Evolutionary conservation across 345 rosid genomes (phyloP), one percentile per base, ranked within the genome.

Genomic region (Raphanus raphanistrum): DNA sequence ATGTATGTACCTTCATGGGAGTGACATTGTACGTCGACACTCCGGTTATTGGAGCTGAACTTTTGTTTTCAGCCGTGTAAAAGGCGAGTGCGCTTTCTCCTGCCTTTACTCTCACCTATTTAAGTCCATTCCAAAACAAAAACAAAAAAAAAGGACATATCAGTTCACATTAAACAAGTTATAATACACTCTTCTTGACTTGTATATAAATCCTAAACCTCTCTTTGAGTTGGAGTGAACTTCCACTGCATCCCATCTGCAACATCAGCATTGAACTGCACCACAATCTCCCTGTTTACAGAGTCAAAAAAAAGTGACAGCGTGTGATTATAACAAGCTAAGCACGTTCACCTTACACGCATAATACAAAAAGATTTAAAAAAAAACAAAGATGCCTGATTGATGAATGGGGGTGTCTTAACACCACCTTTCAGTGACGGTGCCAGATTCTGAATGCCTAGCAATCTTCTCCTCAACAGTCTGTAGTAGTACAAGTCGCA

Each of bases 191-290:
- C 68, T 77, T 71, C n/a, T 55, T 59, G 13, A 17, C 12, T 41
- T 38, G 3, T 64, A 43, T 43, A 27, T 26, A 29, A 58, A 66
- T 32, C 21, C 13, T 12, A 52, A 64, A 90, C 97, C 98, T 92
- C 95, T 90, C 95, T 89, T 87, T 94, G 98, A 33, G 97, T 94
- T 7, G 97, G 98, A 80, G 82, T 75, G 84, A 94, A 92, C 77
- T 92, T 94, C 98, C 98, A 94, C 33, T 88, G 97, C 97, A 94
- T 90, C 84, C 97, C 97, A 86, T 94, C 98, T 36, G 95, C 94
- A 41, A 94, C 98, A 83, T 94, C 97, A 73, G 97, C 97, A 84
- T 94, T 94, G 79, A 94, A 92, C 78, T 92, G 97, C 80, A 94
- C 97, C 36, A 87, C 89, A 68, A 94, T 84, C 84, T 94, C 98